A percentile compares a stretch with the other conserved stretches of the same genome.
phyloP scores from a whole-genome alignment of 805 yeast species.

The Blastobotrys peoriensis region DNA sequence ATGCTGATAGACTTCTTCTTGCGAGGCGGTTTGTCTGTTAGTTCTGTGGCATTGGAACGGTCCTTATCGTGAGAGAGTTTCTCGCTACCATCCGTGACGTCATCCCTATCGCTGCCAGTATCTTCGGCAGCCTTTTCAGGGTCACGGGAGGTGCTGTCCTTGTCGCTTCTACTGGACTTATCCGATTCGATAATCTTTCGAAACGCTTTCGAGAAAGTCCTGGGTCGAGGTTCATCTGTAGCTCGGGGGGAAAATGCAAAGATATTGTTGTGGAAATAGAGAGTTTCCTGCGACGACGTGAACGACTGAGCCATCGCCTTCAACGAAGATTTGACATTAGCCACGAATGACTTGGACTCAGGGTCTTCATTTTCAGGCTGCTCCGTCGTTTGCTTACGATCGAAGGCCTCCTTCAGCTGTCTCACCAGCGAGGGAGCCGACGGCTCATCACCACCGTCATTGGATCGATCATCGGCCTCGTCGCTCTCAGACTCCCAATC shows the following conservation, averaged over 20 bases:
- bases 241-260: constrained; percentile 22
- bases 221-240: constrained; percentile 22
- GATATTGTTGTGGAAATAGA: constrained; percentile 15
- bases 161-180: neutral
- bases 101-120: no score
- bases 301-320: constrained; percentile 22
- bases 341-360: constrained; percentile 17
- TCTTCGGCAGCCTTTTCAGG: constrained; percentile 1
- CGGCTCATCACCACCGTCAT: constrained; percentile 12
- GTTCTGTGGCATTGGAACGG: neutral
- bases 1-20: constrained; percentile 16
- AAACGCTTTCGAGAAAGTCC: neutral
- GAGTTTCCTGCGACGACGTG: constrained; percentile 19
- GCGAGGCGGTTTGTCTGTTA: neutral
- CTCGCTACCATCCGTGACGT: neutral
- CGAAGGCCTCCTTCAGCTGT: constrained; percentile 9
- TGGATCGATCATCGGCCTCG: no score
- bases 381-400: neutral
- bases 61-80: neutral
- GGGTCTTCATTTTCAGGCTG: constrained; percentile 4
- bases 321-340: constrained; percentile 21
- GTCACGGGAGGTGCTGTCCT: no score
- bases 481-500: constrained; percentile 10
- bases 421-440: constrained; percentile 4
- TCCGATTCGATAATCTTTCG: constrained; percentile 1